Evolutionary conservation across 164 flowering plant species (phyloP).

Genomic region (Piper betle): DNA sequence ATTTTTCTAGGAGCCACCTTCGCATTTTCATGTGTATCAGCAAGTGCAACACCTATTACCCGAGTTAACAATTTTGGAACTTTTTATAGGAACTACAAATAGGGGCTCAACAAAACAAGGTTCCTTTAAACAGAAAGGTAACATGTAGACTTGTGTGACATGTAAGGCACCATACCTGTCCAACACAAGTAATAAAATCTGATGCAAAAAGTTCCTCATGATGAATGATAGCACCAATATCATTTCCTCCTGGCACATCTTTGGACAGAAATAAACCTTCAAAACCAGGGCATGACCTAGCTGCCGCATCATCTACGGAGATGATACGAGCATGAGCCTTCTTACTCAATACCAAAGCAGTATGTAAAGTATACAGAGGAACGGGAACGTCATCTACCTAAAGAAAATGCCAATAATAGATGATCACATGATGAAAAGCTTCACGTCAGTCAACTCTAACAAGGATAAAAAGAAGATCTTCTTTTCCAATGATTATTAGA

Average conservation of each 20-base stretch:
- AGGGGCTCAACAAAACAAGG: too few relatives aligned
- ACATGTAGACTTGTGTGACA: neutral
- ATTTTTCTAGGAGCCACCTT: slow-evolving; percentile 67
- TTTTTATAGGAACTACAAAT: too few relatives aligned
- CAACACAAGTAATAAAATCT: slow-evolving; percentile 76
- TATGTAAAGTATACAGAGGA: slow-evolving; percentile 72
- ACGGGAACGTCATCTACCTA: slow-evolving; percentile 76
- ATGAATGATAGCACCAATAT: slow-evolving; percentile 48
- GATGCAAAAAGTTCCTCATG: slow-evolving; percentile 92
- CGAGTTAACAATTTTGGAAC: too few relatives aligned
- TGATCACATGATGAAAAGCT: neutral
- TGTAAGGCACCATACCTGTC: slow-evolving; percentile 52
- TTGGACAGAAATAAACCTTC: slow-evolving; percentile 66
- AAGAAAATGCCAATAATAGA: slow-evolving; percentile 5
- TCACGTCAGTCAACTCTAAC: neutral
- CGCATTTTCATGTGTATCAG: slow-evolving; percentile 92
- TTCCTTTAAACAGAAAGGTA: neutral
- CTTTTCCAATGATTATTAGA: neutral
- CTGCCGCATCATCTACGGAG: slow-evolving; percentile 60
- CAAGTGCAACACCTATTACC: slow-evolving; percentile 85
- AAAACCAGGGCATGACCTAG: slow-evolving; percentile 68
- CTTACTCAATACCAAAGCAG: slow-evolving; percentile 63
- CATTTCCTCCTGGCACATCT: slow-evolving; percentile 67
- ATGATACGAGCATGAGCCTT: slow-evolving; percentile 85
- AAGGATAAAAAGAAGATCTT: neutral